Evolutionary conservation across 768 basidiomycete species (phyloP), one percentile per base, ranked within the genome.

Genomic region (Mrakia frigida): DNA sequence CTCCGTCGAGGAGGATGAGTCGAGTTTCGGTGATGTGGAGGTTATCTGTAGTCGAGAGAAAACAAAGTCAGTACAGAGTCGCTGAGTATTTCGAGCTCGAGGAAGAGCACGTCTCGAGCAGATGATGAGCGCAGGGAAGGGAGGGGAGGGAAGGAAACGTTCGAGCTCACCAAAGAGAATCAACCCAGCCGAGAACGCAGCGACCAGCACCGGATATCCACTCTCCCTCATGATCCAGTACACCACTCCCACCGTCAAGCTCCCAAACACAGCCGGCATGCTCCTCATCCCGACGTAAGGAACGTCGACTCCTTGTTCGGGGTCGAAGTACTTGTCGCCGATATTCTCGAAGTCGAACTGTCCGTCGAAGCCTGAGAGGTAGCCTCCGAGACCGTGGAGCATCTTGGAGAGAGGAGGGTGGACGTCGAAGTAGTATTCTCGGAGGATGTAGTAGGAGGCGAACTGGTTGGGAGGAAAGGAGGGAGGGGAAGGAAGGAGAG

Each of bases 361-460:
- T 56, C 97, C 97, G 80, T 98, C 92, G 81, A 95, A 98, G 14
- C 96, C 97, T 41, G 94, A 92, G 75, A 95, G 91, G 93, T 93
- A 98, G 78, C 94, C 97, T 7, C 92, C 92, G 46, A 97, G 87
- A 59, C 90, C 97, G 81, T 96, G 93, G 35, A 99, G 87, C 77
- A 99, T 87, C 83, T 99, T 99, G 59, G 97, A 95, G 71, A 98
- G 88, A 2, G 97, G 97, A 52, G 97, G 97, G 81, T 99, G 97
- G 11, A 99, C 96, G 82, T 99, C 97, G 86, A 99, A 99, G 85
- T 98, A 98, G 86, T 98, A 99, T 84, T 97, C 89, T 79, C 96
- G 88, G 65, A 85, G 85, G 35, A 98, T 90, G 84, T 99, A 99
- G 84, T 94, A 92, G 7, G 92, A 89, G 18, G 97, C 95, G 82